Evolutionary conservation across 176 grass and related monocot species (phyloP).

Genomic region (Chrysopogon serrulatus): DNA sequence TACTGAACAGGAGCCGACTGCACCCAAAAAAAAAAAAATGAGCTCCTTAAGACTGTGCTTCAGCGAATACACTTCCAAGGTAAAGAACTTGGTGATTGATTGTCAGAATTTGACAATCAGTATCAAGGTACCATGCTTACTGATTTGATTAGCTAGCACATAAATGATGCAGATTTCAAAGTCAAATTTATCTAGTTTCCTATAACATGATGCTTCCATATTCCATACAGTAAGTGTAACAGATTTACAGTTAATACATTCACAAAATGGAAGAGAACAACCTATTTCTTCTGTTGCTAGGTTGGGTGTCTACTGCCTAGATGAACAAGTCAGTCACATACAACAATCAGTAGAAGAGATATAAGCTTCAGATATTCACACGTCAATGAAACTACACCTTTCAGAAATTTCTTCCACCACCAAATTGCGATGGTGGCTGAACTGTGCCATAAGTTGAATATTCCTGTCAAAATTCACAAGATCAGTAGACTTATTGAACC

Average conservation of each 20-base stretch:
- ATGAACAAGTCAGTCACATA: conserved; percentile 16
- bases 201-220: background rate
- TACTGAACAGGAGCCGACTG: background rate
- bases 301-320: background rate
- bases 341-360: conserved; percentile 23
- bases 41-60: background rate
- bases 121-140: background rate
- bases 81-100: background rate
- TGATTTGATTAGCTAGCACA: background rate
- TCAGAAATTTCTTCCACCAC: conserved; percentile 38
- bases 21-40: background rate
- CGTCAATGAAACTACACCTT: conserved; percentile 21
- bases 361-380: conserved; percentile 29
- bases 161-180: too few species aligned
- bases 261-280: background rate
- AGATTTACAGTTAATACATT: conserved; percentile 27
- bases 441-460: conserved; percentile 26
- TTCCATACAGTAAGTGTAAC: background rate
- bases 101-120: background rate
- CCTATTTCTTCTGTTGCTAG: conserved; percentile 7
- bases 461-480: conserved; percentile 27
- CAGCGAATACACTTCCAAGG: background rate
- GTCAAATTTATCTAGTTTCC: background rate
- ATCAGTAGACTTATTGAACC: background rate
- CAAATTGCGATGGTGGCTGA: conserved; percentile 36